Percentiles rank a stretch among this genome's conserved stretches.
Evolutionary conservation across 1,284 basidiomycete genomes (phyloP).

Genomic region (Irpex sp.): DNA sequence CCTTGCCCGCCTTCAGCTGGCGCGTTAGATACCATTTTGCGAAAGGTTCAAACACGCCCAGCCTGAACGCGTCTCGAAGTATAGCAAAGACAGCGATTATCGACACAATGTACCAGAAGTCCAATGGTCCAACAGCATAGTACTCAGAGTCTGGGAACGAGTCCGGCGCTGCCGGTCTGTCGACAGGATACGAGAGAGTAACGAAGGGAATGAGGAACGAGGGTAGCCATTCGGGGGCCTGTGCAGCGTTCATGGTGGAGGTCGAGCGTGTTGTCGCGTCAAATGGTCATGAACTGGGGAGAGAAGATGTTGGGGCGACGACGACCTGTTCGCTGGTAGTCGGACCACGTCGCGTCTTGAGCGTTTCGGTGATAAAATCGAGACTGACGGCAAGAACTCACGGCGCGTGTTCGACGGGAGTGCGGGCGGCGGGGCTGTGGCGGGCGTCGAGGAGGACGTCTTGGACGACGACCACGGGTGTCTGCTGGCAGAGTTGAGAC

Average conservation of each 20-base stretch:
- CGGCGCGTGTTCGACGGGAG: background rate
- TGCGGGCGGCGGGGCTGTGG: background rate
- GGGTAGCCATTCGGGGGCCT: conserved; percentile 43
- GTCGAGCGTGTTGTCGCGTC: conserved; percentile 20
- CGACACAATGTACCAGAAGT: conserved; percentile 69
- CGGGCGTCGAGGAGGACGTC: background rate
- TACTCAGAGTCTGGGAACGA: conserved; percentile 66
- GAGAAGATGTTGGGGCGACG: conserved; percentile 6
- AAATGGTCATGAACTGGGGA: conserved; percentile 22
- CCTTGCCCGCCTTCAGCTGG: conserved; percentile 36
- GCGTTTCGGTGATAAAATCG: conserved; percentile 1
- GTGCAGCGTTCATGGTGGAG: conserved; percentile 27
- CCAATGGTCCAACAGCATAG: conserved; percentile 68
- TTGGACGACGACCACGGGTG: background rate
- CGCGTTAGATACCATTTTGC: conserved; percentile 68
- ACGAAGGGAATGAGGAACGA: conserved; percentile 64
- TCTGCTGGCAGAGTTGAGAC: conserved; percentile 2
- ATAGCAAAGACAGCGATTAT: conserved; percentile 79
- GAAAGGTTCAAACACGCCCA: conserved; percentile 75
- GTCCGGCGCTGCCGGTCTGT: conserved; percentile 53
- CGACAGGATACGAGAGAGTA: conserved; percentile 69
- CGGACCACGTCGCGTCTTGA: conserved; percentile 7
- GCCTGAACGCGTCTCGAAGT: conserved; percentile 70
- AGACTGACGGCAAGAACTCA: background rate
- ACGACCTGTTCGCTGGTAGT: conserved; percentile 1